Conservation (phyloP, 495 filamentous ascomycete species). For the Podospora pseudopauciseta region DNA sequence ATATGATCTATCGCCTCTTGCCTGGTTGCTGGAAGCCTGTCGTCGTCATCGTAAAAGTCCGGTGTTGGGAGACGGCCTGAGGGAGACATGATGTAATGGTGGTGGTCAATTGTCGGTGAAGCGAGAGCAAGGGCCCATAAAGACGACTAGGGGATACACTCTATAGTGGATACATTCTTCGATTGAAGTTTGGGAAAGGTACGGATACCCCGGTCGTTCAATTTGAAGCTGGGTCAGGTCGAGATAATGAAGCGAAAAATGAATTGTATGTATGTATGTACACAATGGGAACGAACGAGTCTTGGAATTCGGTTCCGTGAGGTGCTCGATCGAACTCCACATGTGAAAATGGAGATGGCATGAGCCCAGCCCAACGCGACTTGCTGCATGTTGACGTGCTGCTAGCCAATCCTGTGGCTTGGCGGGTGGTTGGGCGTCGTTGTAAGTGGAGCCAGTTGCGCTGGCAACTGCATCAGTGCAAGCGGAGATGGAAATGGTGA, state of each 20-base stretch:
- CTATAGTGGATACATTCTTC: background rate
- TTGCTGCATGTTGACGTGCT: background rate
- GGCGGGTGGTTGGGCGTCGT: background rate
- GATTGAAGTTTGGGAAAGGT: background rate
- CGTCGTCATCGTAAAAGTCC: background rate
- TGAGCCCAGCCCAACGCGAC: background rate
- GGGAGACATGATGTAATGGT: background rate
- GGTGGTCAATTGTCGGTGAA: background rate
- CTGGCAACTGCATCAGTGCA: background rate
- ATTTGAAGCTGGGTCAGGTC: background rate
- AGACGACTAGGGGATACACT: background rate
- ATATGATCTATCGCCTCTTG: background rate
- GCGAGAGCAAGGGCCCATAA: background rate
- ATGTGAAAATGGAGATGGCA: background rate
- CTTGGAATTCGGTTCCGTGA: background rate
- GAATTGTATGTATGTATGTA: too few relatives aligned
- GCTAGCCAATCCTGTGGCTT: background rate
- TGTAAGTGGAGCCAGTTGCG: background rate
- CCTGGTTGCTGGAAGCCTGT: background rate
- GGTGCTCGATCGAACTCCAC: background rate
- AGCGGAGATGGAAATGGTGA: background rate
- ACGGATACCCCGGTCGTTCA: background rate
- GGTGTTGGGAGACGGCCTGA: background rate
- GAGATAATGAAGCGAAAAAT: background rate
- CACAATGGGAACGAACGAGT: background rate